Evolutionary conservation across 768 basidiomycete genomes (phyloP).

Genomic region (Mycena pura): DNA sequence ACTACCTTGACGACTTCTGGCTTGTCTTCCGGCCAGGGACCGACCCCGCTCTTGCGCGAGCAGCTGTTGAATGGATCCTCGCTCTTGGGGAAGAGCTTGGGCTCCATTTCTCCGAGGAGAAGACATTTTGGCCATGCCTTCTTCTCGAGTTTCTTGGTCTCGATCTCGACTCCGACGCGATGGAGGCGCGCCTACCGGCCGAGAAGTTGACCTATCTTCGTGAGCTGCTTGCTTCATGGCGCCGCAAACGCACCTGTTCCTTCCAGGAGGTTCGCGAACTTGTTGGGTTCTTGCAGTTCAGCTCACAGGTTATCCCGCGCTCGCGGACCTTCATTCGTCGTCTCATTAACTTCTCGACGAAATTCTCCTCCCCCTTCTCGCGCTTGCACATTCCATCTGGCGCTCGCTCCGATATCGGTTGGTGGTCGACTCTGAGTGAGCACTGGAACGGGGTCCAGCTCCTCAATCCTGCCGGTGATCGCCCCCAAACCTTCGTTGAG

Average conservation of each 20-base stretch:
- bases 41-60: neutral
- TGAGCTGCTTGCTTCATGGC: slow-evolving; percentile 31
- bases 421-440: slow-evolving; percentile 35
- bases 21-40: slow-evolving; percentile 26
- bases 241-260: slow-evolving; percentile 13
- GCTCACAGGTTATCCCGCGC: slow-evolving; percentile 41
- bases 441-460: slow-evolving; percentile 39
- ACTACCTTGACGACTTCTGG: slow-evolving; percentile 48
- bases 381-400: slow-evolving; percentile 31
- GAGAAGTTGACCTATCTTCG: slow-evolving; percentile 38
- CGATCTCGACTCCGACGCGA: slow-evolving; percentile 30
- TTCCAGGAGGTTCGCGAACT: slow-evolving; percentile 39
- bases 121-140: slow-evolving; percentile 33
- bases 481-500: slow-evolving; percentile 23
- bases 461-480: slow-evolving; percentile 12
- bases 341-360: slow-evolving; percentile 36
- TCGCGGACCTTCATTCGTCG: slow-evolving; percentile 36
- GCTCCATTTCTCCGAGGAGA: slow-evolving; percentile 35
- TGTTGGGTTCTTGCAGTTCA: slow-evolving; percentile 41
- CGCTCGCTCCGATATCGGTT: slow-evolving; percentile 32
- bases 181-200: slow-evolving; percentile 41
- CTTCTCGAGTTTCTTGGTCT: slow-evolving; percentile 36
- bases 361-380: slow-evolving; percentile 31
- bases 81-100: slow-evolving; percentile 35
- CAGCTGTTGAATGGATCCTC: slow-evolving; percentile 40